phyloP scores from a whole-genome alignment of 495 filamentous ascomycete species.

The Penicillium dipodomyicola region DNA sequence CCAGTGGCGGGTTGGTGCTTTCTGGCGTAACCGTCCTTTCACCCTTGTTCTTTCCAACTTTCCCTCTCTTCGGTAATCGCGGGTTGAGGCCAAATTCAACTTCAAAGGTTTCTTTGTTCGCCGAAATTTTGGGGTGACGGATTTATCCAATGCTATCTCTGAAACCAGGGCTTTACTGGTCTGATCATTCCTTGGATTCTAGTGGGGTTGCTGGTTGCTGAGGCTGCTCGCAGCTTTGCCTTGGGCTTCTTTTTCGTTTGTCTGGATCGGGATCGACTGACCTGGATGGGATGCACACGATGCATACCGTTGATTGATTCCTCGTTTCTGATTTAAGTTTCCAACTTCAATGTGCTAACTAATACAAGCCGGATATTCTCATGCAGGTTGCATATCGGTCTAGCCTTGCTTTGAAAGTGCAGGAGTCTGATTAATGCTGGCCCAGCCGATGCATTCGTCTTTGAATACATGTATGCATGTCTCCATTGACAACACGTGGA shows the following conservation, averaged over 20 bases:
- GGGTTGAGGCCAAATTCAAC: conserved; percentile 2
- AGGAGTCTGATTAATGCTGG: neutral
- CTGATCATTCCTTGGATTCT: neutral
- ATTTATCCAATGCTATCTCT: neutral
- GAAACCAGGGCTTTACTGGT: neutral
- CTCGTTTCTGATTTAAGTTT: neutral
- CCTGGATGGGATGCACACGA: neutral
- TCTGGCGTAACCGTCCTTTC: conserved; percentile 11
- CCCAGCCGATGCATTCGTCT: neutral
- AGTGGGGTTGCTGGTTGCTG: neutral
- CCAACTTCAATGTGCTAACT: neutral
- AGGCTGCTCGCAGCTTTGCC: neutral
- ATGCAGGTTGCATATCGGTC: neutral
- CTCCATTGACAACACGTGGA: neutral
- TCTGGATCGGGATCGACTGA: neutral
- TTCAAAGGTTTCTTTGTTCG: neutral
- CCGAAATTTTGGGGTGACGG: neutral
- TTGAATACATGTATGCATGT: neutral
- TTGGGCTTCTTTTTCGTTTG: neutral
- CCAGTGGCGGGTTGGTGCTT: conserved; percentile 10
- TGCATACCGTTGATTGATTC: neutral
- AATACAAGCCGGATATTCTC: neutral
- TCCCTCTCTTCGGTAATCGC: conserved; percentile 8
- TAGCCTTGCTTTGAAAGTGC: neutral
- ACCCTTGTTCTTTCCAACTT: conserved; percentile 4